Conservation (phyloP, 2,329 filamentous ascomycete genomes). For the Ophiostoma sp. region DNA sequence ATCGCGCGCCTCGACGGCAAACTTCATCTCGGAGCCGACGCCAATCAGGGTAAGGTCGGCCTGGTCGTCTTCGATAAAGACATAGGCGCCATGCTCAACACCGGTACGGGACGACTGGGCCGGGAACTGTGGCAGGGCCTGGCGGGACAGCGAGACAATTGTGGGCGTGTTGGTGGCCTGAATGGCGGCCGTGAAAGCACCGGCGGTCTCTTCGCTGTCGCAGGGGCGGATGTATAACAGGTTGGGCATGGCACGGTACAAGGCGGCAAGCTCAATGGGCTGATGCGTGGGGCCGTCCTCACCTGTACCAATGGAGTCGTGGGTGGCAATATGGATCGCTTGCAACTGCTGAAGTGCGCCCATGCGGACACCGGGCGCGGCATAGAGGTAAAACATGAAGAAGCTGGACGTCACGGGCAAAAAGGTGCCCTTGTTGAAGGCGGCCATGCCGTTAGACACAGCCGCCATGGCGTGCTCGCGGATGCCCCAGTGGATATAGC, state of each 20-base stretch:
- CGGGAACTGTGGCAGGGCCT: constrained; percentile 43
- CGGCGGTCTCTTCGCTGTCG: constrained; percentile 58
- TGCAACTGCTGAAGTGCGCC: constrained; percentile 57
- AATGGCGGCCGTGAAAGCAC: constrained; percentile 46
- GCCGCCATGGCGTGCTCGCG: constrained; percentile 63
- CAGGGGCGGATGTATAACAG: constrained; percentile 60
- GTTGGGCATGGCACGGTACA: constrained; percentile 65
- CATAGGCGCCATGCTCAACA: constrained; percentile 44
- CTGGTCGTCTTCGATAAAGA: constrained; percentile 36
- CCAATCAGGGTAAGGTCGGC: constrained; percentile 44
- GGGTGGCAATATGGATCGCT: constrained; percentile 60
- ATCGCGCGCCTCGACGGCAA: constrained; percentile 46
- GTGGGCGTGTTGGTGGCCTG: constrained; percentile 38
- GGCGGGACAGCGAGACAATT: constrained; percentile 49
- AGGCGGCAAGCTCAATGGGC: constrained; percentile 55
- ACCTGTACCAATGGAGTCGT: constrained; percentile 61
- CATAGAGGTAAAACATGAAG: constrained; percentile 55
- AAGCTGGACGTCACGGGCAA: constrained; percentile 56
- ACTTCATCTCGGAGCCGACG: constrained; percentile 42
- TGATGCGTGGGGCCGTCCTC: constrained; percentile 65
- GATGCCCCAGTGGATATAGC: constrained; percentile 62
- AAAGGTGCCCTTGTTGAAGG: constrained; percentile 53
- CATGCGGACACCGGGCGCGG: constrained; percentile 43
- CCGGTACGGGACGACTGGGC: constrained; percentile 38
- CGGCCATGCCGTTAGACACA: constrained; percentile 60